Percentiles rank a stretch among this genome's conserved stretches.
phyloP scores from a whole-genome alignment of 1,284 basidiomycete species.

The Papiliotrema fonsecae region DNA sequence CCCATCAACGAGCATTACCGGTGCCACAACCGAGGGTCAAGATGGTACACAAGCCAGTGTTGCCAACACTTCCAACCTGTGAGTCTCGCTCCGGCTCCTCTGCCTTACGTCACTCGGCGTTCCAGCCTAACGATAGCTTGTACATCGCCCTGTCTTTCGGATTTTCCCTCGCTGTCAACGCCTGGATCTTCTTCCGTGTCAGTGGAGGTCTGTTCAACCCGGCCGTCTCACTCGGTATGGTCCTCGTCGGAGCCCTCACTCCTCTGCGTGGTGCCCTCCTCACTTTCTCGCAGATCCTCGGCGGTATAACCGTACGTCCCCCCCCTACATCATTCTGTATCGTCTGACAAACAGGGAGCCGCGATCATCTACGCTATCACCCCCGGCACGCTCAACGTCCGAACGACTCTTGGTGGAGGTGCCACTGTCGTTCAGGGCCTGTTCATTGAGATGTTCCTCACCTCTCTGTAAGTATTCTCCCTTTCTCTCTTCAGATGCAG shows the following conservation, averaged over 20 bases:
- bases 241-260: slow-evolving; percentile 48
- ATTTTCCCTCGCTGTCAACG: slow-evolving; percentile 47
- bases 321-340: not conserved
- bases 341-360: slow-evolving; percentile 23
- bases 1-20: slow-evolving; percentile 37
- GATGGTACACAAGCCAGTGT: slow-evolving; percentile 24
- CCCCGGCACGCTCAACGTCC: slow-evolving; percentile 41
- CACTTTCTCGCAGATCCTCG: slow-evolving; percentile 47
- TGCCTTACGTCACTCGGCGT: not conserved
- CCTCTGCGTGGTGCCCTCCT: slow-evolving; percentile 46
- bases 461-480: slow-evolving; percentile 35
- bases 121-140: slow-evolving; percentile 24
- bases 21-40: slow-evolving; percentile 28
- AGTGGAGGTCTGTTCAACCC: slow-evolving; percentile 50
- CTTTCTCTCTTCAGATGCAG: not conserved
- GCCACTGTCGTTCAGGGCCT: slow-evolving; percentile 35
- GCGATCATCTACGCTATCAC: slow-evolving; percentile 47
- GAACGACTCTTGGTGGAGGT: slow-evolving; percentile 44
- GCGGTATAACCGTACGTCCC: slow-evolving; percentile 47
- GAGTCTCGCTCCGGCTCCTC: slow-evolving; percentile 9
- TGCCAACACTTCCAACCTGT: slow-evolving; percentile 40
- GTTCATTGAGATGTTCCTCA: slow-evolving; percentile 51
- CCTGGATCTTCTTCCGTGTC: slow-evolving; percentile 51
- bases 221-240: slow-evolving; percentile 48
- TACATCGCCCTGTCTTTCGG: slow-evolving; percentile 52